Conservation (phyloP, 257 asterid species). For the Salvia miltiorrhiza region DNA sequence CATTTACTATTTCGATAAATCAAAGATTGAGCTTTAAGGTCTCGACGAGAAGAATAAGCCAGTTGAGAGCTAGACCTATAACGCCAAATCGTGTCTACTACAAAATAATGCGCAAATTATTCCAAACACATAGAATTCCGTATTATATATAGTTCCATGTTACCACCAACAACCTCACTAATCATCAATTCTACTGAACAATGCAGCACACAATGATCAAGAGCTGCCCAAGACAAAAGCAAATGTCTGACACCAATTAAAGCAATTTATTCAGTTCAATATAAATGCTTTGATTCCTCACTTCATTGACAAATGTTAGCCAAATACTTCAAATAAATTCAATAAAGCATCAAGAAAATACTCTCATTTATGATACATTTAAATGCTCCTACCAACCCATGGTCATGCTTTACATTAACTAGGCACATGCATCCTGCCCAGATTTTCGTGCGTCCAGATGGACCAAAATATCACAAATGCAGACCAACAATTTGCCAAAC, state of each 20-base stretch:
- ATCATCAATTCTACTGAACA: neutral
- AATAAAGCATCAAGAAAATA: slow-evolving; percentile 13
- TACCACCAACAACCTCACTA: neutral
- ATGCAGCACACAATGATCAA: neutral
- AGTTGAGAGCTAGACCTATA: too few relatives aligned
- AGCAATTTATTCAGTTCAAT: neutral
- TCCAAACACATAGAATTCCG: neutral
- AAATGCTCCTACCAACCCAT: slow-evolving; percentile 38
- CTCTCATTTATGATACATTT: slow-evolving; percentile 32
- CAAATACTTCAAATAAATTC: slow-evolving; percentile 7
- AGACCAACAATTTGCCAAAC: neutral
- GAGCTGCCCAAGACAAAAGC: neutral
- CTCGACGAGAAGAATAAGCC: too few relatives aligned
- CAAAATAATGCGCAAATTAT: neutral
- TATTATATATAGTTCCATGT: neutral
- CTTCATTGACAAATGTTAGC: neutral
- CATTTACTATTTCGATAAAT: too few relatives aligned
- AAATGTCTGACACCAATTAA: neutral
- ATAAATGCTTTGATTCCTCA: neutral
- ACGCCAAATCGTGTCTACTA: too few relatives aligned
- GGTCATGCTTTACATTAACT: slow-evolving; percentile 43
- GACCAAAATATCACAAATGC: neutral
- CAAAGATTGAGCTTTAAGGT: too few relatives aligned
- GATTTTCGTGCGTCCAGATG: neutral
- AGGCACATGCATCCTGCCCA: slow-evolving; percentile 41